Base-by-base conservation (phyloP, 2,329 filamentous ascomycete species). In the Septoria linicola region DNA sequence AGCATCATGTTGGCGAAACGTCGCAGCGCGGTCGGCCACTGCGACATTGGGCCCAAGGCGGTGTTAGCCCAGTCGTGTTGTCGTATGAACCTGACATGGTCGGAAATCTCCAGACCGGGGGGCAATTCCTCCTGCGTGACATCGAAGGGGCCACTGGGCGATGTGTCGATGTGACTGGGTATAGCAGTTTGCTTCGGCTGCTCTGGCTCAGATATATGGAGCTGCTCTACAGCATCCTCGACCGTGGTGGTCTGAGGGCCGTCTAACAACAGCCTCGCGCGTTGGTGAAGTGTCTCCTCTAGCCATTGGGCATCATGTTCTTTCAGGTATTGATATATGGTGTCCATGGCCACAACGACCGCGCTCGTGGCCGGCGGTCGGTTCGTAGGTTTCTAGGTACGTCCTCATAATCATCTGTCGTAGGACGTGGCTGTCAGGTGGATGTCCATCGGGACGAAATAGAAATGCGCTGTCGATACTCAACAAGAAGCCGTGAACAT, bases 1-100 rank as follows among this genome's bases (percentile, higher is more conserved):
- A 61, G 44, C 17, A 53, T 44, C 35, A 61, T 32, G 39, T 62
- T 61, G 20, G 54, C 49, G 30, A 54, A 41, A 5, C 51, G 45
- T 2, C 58, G 45, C 23, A 62, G 34, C 10, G 53, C 42, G 2
- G 44, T 21, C 8, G 52, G 32, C 59, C 59, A 62, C 3, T 36
- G 17, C 3, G 21, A 10, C 52, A 62, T 57, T 2, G 57, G 48
- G 0, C 58, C 59, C 3, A 62, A 40, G 6, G 48, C 35, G 4
- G 56, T 61, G 2, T 41, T 31, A 1, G 50, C 32, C 58, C 58
- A 62, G 31, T 62, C 54, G 32, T 53, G 41, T 3, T 37, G 30
- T 8, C 59, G 46, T 23, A 49, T 40, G 17, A 58, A 23, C 14
- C 53, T 25, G 13, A 50, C 41, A 11, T 54, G 35, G 21, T 61